A percentile compares a stretch with the other conserved stretches of the same genome.
phyloP scores from a whole-genome alignment of 2,329 filamentous ascomycete genomes.

The Cladobotryum protrusum region DNA sequence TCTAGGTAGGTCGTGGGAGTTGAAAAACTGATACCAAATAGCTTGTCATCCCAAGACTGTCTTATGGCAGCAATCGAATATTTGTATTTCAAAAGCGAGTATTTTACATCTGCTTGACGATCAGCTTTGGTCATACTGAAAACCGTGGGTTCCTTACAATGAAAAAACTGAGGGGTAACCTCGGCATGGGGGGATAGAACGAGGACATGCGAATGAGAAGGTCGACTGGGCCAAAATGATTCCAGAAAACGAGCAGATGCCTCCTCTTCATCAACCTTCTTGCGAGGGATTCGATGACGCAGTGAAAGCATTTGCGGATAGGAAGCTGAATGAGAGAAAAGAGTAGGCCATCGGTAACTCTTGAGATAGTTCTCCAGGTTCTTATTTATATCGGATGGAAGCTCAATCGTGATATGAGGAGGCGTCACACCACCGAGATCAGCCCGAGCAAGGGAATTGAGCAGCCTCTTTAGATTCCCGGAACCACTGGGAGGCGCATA shows the following conservation, averaged over 20 bases:
- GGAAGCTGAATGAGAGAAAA: constrained; percentile 27
- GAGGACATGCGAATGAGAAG: constrained; percentile 66
- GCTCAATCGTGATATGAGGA: constrained; percentile 77
- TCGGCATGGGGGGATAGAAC: constrained; percentile 77
- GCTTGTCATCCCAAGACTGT: constrained; percentile 41
- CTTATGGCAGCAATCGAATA: constrained; percentile 52
- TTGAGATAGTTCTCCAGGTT: constrained; percentile 58
- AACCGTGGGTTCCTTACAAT: constrained; percentile 46
- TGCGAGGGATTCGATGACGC: constrained; percentile 63
- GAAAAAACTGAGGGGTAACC: constrained; percentile 73
- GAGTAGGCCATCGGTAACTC: constrained; percentile 61
- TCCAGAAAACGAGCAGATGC: constrained; percentile 73
- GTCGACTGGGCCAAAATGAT: constrained; percentile 73
- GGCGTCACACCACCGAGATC: constrained; percentile 66
- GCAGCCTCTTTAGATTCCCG: constrained; percentile 67
- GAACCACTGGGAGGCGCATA: constrained; percentile 66
- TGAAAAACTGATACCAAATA: constrained; percentile 77
- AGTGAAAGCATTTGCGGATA: constrained; percentile 57
- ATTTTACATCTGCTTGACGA: constrained; percentile 59
- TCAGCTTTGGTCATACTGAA: too few relatives aligned
- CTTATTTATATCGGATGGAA: constrained; percentile 64
- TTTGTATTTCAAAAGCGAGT: constrained; percentile 67
- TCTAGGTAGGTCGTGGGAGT: constrained; percentile 60
- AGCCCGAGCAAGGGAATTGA: constrained; percentile 67
- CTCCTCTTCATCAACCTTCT: constrained; percentile 58